Evolutionary conservation across 2,329 filamentous ascomycete genomes (phyloP), one percentile per base, ranked within the genome.

Genomic region (Calonectria multiphialidica): DNA sequence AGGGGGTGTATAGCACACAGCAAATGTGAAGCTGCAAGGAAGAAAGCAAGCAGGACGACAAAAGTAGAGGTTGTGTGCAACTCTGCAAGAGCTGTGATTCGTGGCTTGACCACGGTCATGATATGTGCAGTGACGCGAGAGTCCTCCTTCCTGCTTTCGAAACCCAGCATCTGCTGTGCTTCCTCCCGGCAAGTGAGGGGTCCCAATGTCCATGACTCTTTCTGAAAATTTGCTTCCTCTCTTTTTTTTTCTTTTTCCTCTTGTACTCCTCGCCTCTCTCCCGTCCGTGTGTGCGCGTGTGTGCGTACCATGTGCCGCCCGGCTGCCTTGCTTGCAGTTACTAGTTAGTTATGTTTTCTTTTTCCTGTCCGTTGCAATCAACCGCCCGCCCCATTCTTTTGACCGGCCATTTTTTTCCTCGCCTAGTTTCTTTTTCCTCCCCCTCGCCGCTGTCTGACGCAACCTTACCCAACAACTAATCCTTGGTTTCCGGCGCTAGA

Each of bases 401-500:
- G 53, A 15, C 33, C 53, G 15, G 12, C 5, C 35, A n/a, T 68
- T 44, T 53, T 45, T 55, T 66, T 44, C 37, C 42, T 50, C n/a
- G 28, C n/a, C n/a, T 33, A 47, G 44, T 77, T 62, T 66, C 64
- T 68, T 55, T 59, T 59, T 59, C 37, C 53, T 59, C 23, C 35
- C 33, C 53, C 10, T 61, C 62, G 67, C 71, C 72, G 70, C 63
- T 53, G 55, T 75, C 68, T 72, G 62, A 65, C 66, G 66, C 45
- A 63, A 30, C 59, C 64, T 59, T 40, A 37, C 49, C 42, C 33
- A 47, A 66, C 62, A 72, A 65, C 66, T 50, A 53, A 55, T 40
- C 35, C 47, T 37, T 28, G 63, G 40, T 8, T 33, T 33, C 47
- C 63, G 53, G 25, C 47, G 55, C 50, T 67, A 37, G 65, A 55